A percentile compares a stretch with the other conserved stretches of the same genome.
phyloP scores from a whole-genome alignment of 306 rosid species.

The Dalbergia oliveri region DNA sequence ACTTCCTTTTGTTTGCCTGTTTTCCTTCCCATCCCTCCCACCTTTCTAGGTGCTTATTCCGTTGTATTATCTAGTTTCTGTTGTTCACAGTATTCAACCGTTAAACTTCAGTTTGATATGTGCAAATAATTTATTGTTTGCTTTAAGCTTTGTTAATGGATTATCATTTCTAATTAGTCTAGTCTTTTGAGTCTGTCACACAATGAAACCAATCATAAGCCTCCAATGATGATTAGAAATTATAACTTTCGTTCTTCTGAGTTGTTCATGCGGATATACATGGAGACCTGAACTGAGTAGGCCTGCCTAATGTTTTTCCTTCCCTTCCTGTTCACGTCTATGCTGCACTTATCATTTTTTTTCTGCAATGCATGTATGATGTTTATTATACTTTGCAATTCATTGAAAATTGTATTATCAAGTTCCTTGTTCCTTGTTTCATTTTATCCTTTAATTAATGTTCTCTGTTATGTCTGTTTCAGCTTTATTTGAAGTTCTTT shows the following conservation, averaged over 20 bases:
- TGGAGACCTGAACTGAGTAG: constrained; percentile 74
- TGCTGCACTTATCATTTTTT: not conserved
- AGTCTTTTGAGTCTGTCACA: not conserved
- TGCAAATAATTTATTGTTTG: not conserved
- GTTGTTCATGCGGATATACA: constrained; percentile 48
- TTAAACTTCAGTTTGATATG: not conserved
- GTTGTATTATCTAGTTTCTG: not conserved
- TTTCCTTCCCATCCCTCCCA: not conserved
- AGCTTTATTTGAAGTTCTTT: constrained; percentile 5
- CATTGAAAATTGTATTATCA: not conserved
- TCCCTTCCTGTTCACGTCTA: not conserved
- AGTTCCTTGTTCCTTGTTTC: not conserved
- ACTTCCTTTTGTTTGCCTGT: not conserved
- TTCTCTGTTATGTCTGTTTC: constrained; percentile 1
- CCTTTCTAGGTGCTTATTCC: not conserved
- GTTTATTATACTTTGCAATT: not conserved
- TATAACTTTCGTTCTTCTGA: constrained; percentile 60
- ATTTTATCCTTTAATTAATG: not conserved
- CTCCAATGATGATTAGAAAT: constrained; percentile 54
- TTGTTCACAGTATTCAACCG: not conserved
- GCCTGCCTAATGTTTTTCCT: constrained; percentile 13
- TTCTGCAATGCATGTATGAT: not conserved
- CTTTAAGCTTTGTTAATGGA: not conserved
- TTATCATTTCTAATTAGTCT: not conserved
- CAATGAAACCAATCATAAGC: constrained; percentile 5